phyloP scores from a whole-genome alignment of 2,329 filamentous ascomycete species.

The Colletotrichum sp. region DNA sequence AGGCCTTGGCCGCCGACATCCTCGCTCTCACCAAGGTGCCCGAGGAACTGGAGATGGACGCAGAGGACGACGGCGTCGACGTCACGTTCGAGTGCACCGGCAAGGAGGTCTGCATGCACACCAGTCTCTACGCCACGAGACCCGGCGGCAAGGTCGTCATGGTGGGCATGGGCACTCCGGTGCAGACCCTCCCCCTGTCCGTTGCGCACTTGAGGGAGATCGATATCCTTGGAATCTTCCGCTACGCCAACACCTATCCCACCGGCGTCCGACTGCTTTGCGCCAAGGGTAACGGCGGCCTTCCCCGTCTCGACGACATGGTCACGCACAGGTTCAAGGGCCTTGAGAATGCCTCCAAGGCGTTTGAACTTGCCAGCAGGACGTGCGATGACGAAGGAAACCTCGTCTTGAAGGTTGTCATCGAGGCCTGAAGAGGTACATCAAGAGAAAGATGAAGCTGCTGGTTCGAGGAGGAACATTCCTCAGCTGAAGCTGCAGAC shows the following conservation, averaged over 20 bases:
- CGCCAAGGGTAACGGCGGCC: slow-evolving; percentile 44
- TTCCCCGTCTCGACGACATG: slow-evolving; percentile 72
- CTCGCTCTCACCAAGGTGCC: slow-evolving; percentile 42
- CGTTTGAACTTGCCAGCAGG: slow-evolving; percentile 73
- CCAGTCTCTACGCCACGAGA: slow-evolving; percentile 73
- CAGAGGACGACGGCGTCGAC: slow-evolving; percentile 69
- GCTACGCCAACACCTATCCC: slow-evolving; percentile 78
- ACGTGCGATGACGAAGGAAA: slow-evolving; percentile 72
- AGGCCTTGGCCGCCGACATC: slow-evolving; percentile 53
- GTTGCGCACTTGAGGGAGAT: slow-evolving; percentile 77
- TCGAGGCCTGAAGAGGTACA: slow-evolving; percentile 49
- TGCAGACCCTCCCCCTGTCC: slow-evolving; percentile 76
- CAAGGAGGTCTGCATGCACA: slow-evolving; percentile 77
- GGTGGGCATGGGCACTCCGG: slow-evolving; percentile 80
- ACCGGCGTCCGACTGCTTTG: slow-evolving; percentile 69
- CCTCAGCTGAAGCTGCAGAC: background rate
- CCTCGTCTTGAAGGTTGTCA: slow-evolving; percentile 75
- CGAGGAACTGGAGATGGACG: slow-evolving; percentile 35
- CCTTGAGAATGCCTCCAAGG: slow-evolving; percentile 63
- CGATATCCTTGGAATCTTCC: slow-evolving; percentile 76
- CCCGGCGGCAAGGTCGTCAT: slow-evolving; percentile 77
- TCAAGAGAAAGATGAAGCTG: background rate
- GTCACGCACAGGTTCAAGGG: slow-evolving; percentile 77
- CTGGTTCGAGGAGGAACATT: background rate
- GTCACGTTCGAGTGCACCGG: slow-evolving; percentile 79